phyloP scores from a whole-genome alignment of 2,329 filamentous ascomycete species.

The Laburnicola sp. region DNA sequence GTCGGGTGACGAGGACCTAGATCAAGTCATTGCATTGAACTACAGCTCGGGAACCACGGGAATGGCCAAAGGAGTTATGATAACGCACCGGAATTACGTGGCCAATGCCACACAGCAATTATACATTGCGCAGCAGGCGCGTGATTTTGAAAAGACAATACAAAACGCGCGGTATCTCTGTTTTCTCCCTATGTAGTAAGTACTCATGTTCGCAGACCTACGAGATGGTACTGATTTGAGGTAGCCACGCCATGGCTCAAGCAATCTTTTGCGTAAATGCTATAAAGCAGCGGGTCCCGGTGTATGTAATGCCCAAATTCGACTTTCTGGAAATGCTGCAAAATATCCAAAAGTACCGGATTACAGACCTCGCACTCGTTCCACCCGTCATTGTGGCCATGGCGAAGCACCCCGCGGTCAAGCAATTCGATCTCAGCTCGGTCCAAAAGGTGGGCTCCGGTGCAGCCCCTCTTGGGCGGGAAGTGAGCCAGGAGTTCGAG shows the following conservation, averaged over 20 bases:
- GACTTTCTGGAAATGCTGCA: conserved; percentile 73
- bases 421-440: conserved; percentile 69
- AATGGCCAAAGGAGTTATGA: conserved; percentile 80
- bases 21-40: conserved; percentile 70
- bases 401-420: conserved; percentile 69
- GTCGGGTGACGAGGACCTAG: conserved; percentile 58
- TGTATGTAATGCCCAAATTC: conserved; percentile 79
- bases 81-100: conserved; percentile 76
- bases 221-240: too few species aligned
- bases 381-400: conserved; percentile 76
- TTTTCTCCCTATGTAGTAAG: conserved; percentile 64
- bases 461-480: conserved; percentile 64
- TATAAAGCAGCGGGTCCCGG: conserved; percentile 61
- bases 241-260: conserved; percentile 58
- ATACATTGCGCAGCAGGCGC: conserved; percentile 51
- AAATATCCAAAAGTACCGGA: conserved; percentile 67
- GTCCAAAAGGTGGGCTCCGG: conserved; percentile 64
- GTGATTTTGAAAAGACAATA: conserved; percentile 53
- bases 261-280: conserved; percentile 67
- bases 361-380: conserved; percentile 68
- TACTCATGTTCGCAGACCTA: too few species aligned
- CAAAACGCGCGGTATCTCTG: conserved; percentile 57
- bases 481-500: conserved; percentile 57
- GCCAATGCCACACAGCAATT: conserved; percentile 68
- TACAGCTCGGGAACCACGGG: conserved; percentile 81